Conservation (phyloP, 78 protist species). For the Dictyostelium intermedium region DNA sequence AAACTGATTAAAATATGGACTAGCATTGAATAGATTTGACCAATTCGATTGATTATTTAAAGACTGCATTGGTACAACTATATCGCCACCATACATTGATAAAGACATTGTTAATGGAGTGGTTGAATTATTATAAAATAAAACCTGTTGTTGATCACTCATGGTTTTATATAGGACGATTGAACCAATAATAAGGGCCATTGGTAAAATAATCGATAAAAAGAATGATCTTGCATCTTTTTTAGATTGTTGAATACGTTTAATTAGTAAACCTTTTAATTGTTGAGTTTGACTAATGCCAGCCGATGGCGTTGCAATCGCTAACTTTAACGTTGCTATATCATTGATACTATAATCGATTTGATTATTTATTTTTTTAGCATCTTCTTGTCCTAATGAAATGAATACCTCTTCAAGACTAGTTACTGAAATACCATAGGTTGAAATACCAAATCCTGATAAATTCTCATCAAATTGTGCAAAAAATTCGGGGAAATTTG, state of each 20-base stretch:
- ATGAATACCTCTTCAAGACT: conserved; percentile 61
- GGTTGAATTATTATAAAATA: conserved; percentile 11
- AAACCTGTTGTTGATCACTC: background rate
- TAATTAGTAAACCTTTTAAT: conserved; percentile 24
- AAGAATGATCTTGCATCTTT: conserved; percentile 44
- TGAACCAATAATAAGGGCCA: background rate
- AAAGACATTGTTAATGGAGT: conserved; percentile 19
- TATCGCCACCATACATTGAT: background rate
- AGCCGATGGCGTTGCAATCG: background rate
- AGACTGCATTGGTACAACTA: background rate
- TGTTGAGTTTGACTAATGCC: conserved; percentile 3
- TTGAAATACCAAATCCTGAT: conserved; percentile 7
- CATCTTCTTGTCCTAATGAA: conserved; percentile 27
- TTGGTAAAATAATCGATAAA: conserved; percentile 13
- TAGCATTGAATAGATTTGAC: background rate
- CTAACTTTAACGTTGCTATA: background rate
- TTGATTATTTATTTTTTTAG: background rate
- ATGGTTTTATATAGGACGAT: background rate
- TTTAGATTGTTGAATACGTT: conserved; percentile 14
- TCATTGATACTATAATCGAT: background rate
- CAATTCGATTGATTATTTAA: background rate
- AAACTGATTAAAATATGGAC: background rate
- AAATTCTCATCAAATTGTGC: background rate
- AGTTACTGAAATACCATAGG: conserved; percentile 43
- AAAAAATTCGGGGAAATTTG: conserved; percentile 39